A percentile compares a stretch with the other conserved stretches of the same genome.
Evolutionary conservation across 2,329 filamentous ascomycete genomes (phyloP).

Genomic region (Fusarium hostae): DNA sequence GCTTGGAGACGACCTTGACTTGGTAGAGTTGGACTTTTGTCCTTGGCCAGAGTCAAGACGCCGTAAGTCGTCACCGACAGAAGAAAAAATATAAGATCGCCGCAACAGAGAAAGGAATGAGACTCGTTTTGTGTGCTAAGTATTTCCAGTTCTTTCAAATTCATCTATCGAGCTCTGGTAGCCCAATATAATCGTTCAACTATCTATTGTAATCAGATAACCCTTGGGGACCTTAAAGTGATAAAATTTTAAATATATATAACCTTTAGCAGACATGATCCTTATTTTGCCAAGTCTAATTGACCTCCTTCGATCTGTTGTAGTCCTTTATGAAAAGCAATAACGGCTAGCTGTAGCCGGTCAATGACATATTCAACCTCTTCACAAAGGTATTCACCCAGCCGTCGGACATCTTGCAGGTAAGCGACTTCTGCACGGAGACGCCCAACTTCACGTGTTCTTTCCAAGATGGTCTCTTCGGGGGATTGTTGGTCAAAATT

Average conservation of each 20-base stretch:
- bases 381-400: conserved; percentile 14
- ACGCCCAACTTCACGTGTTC: conserved; percentile 5
- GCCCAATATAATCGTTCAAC: background rate
- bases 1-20: conserved; percentile 12
- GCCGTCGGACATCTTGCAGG: background rate
- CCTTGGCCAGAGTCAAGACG: background rate
- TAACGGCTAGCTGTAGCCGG: conserved; percentile 3
- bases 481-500: background rate
- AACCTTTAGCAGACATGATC: background rate
- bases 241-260: background rate
- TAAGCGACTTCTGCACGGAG: conserved; percentile 12
- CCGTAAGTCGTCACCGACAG: too few species aligned
- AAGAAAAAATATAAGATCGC: background rate
- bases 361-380: conserved; percentile 19
- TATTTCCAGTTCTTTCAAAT: background rate
- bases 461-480: conserved; percentile 3
- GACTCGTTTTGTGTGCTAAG: too few species aligned
- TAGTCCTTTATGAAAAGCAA: conserved; percentile 11
- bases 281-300: background rate
- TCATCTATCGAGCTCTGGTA: background rate
- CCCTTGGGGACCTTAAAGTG: too few species aligned
- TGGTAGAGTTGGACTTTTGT: conserved; percentile 10
- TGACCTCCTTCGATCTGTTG: conserved; percentile 3
- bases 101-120: background rate
- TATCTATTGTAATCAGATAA: background rate